A percentile compares a stretch with the other conserved stretches of the same genome.
Conservation (phyloP, 2,329 filamentous ascomycete genomes). For the Aspergillus jensenii region DNA sequence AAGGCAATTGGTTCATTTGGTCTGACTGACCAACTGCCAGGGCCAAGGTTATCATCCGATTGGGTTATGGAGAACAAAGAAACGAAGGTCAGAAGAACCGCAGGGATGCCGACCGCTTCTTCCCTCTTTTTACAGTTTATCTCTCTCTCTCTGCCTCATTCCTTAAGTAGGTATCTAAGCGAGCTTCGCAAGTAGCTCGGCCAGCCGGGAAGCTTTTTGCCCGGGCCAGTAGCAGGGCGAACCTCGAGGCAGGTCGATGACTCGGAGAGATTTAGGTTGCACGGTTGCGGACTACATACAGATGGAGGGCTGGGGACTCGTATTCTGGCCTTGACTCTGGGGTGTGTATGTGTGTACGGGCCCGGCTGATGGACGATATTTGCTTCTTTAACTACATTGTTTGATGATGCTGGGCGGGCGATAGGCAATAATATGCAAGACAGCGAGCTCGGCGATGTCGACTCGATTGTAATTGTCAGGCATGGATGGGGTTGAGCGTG, state of each 20-base stretch:
- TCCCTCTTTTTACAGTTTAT: no score
- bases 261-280: not conserved
- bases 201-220: no score
- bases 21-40: no score
- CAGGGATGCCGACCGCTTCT: no score
- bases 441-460: not conserved
- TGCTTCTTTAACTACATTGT: not conserved
- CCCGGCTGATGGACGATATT: not conserved
- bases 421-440: not conserved
- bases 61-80: no score
- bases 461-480: not conserved
- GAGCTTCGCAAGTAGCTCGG: no score
- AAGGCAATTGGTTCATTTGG: no score
- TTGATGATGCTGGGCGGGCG: no score
- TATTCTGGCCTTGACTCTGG: not conserved
- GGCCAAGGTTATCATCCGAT: no score
- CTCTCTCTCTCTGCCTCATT: no score
- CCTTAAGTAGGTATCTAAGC: no score
- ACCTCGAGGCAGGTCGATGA: not conserved
- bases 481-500: not conserved
- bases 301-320: not conserved
- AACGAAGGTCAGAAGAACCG: no score
- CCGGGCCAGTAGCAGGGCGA: not conserved
- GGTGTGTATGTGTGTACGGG: not conserved
- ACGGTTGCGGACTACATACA: not conserved